phyloP scores from a whole-genome alignment of 352 stramenopile species.

The Pythium myriotylum region DNA sequence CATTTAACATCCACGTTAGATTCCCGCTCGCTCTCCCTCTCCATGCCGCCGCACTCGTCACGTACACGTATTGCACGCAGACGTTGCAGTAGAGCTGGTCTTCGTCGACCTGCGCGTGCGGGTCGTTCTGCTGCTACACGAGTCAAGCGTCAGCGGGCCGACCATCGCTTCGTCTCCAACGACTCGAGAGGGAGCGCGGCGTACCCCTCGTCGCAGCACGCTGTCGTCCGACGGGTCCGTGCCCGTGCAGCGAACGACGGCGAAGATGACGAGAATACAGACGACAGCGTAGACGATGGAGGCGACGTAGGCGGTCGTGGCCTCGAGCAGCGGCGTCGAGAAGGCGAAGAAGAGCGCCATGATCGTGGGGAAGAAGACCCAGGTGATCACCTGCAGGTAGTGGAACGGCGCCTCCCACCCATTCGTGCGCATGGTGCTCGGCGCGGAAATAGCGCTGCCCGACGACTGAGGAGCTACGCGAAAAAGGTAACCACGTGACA shows the following conservation, averaged over 20 bases:
- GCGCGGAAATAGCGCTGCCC: too few relatives aligned
- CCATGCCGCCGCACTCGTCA: conserved; percentile 2
- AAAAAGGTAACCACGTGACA: too few relatives aligned
- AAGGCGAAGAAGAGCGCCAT: conserved; percentile 85
- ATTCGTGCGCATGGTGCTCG: conserved; percentile 49
- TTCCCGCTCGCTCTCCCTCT: too few relatives aligned
- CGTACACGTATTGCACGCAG: conserved; percentile 88
- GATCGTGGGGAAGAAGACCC: conserved; percentile 79
- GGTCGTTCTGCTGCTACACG: neutral
- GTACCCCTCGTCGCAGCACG: conserved; percentile 40
- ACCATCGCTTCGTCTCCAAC: too few relatives aligned
- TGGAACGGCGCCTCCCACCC: conserved; percentile 85
- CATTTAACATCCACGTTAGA: conserved; percentile 12
- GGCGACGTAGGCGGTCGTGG: conserved; percentile 45
- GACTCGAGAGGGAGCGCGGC: neutral
- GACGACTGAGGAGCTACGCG: too few relatives aligned
- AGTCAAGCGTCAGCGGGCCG: too few relatives aligned
- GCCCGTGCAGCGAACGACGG: conserved; percentile 61
- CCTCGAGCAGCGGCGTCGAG: conserved; percentile 69
- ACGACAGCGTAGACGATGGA: conserved; percentile 56
- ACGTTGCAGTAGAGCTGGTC: conserved; percentile 88
- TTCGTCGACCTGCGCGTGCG: conserved; percentile 32
- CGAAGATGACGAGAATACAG: conserved; percentile 55
- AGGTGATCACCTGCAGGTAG: conserved; percentile 79
- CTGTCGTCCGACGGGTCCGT: conserved; percentile 82